These are phyloP conservation scores for Phytophthora pseudosyringae DNA, from an alignment of 352 stramenopile genomes.

Conservation along the genomic window DNA sequence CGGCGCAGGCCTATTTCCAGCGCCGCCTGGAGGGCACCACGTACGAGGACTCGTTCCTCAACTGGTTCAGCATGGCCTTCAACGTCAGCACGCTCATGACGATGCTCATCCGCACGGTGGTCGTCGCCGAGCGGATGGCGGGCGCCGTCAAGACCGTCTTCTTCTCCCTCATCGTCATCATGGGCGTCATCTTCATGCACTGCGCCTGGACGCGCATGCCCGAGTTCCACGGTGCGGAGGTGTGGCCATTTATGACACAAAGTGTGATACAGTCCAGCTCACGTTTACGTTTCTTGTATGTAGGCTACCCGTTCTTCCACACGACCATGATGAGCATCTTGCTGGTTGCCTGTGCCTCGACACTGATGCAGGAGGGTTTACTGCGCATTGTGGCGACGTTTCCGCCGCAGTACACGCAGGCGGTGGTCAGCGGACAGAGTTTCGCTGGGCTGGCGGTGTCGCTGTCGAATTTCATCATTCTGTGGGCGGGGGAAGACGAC, in stretches of 20 bases:
- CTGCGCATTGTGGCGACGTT: slow-evolving; percentile 81
- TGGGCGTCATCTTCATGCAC: slow-evolving; percentile 75
- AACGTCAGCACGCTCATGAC: slow-evolving; percentile 81
- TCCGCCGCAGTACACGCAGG: slow-evolving; percentile 77
- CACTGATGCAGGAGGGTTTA: slow-evolving; percentile 83
- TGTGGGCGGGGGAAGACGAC: slow-evolving; percentile 52
- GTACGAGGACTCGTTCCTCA: slow-evolving; percentile 85
- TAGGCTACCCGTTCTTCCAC: slow-evolving; percentile 69
- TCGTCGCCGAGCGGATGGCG: slow-evolving; percentile 67
- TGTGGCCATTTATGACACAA: slow-evolving; percentile 13
- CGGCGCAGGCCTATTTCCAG: slow-evolving; percentile 81
- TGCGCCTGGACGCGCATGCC: slow-evolving; percentile 76
- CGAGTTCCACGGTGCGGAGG: slow-evolving; percentile 58
- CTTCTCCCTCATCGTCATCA: slow-evolving; percentile 69
- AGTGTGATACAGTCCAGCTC: slow-evolving; percentile 6
- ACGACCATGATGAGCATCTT: slow-evolving; percentile 80
- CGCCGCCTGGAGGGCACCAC: slow-evolving; percentile 59
- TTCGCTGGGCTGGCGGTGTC: slow-evolving; percentile 79
- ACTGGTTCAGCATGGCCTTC: slow-evolving; percentile 88
- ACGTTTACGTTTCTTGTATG: not conserved
- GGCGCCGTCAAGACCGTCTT: slow-evolving; percentile 67
- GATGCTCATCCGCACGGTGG: slow-evolving; percentile 74
- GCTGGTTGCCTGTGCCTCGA: slow-evolving; percentile 67
- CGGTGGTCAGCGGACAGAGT: slow-evolving; percentile 76
- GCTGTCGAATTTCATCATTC: slow-evolving; percentile 74